Evolutionary conservation across 495 filamentous ascomycete genomes (phyloP).

Genomic region (Neurospora sp.): DNA sequence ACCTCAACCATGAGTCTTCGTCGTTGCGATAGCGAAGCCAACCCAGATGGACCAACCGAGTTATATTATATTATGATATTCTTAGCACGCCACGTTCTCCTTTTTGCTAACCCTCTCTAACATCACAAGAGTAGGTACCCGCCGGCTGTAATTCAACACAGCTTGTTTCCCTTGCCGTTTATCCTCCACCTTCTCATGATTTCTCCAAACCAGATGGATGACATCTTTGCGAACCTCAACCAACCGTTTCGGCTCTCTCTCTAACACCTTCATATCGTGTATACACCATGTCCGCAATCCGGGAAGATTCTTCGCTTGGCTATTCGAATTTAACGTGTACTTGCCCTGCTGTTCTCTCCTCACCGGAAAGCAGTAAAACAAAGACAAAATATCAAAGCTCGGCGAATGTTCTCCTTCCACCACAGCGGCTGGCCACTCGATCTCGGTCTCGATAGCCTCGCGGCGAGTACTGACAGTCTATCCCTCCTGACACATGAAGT

Average conservation of each 20-base stretch:
- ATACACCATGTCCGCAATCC: neutral
- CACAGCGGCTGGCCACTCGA: neutral
- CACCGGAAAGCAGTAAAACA: neutral
- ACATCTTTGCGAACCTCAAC: neutral
- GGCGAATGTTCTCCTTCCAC: neutral
- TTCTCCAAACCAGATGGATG: neutral
- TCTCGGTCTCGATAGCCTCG: neutral
- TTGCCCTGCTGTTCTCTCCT: neutral
- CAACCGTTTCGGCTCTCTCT: neutral
- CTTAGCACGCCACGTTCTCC: neutral
- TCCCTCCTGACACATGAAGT: neutral
- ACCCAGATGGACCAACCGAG: neutral
- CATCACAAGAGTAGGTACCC: too few species aligned
- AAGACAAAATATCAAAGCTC: neutral
- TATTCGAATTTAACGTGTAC: neutral
- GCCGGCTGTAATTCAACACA: too few species aligned
- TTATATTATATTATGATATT: neutral
- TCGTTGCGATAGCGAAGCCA: neutral
- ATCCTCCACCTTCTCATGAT: neutral
- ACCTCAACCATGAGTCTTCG: neutral
- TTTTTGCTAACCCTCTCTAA: too few species aligned
- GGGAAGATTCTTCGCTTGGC: neutral
- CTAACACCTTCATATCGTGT: neutral
- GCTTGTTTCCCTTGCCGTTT: too few species aligned
- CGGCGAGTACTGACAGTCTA: neutral